Base-by-base conservation (phyloP, 257 asterid genomes). In the Leptodermis oblonga region DNA sequence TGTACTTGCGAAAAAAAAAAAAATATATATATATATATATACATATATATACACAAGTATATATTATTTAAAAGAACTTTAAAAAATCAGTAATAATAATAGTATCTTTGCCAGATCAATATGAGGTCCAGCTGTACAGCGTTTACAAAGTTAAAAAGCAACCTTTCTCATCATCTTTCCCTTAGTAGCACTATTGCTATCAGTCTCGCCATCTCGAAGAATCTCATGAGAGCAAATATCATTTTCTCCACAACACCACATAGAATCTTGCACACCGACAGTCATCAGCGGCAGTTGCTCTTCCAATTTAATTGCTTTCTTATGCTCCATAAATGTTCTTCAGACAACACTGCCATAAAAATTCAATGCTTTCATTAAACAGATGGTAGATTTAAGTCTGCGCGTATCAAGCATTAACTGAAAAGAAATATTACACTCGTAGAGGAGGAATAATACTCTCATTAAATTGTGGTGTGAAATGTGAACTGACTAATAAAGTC, bases 141-240 rank as follows among this genome's bases (percentile, higher is more conserved):
- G 26, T 56, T 23, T 5, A 62, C 52, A 23, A 53, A 66, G 39
- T 0, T 45, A 58, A 74, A 18, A 14, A 60, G 75, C 56, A 71
- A 86, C 97, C 95, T 91, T 91, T 80, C 84, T 82, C 82, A 54
- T 77, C 81, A 91, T 81, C 81, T 80, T 91, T 73, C 72, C 81
- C 22, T 81, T 80, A 69, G 68, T 73, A 59, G 71, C 56, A 73
- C 68, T 65, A 63, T 77, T 82, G 68, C 73, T 75, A 70, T 79
- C 84, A 61, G 78, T 68, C 70, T 75, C 89, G 54, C 91, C 82
- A 77, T 83, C 86, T 71, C 69, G 85, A 74, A 89, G 95, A 80
- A 89, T 87, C 76, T 86, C 86, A 62, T 77, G 90, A 70, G 88
- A 79, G 68, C 90, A 90, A 69, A 90, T 87, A 54, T 76, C 95